Base-by-base conservation (phyloP, 768 basidiomycete genomes). In the Pholiota molesta region DNA sequence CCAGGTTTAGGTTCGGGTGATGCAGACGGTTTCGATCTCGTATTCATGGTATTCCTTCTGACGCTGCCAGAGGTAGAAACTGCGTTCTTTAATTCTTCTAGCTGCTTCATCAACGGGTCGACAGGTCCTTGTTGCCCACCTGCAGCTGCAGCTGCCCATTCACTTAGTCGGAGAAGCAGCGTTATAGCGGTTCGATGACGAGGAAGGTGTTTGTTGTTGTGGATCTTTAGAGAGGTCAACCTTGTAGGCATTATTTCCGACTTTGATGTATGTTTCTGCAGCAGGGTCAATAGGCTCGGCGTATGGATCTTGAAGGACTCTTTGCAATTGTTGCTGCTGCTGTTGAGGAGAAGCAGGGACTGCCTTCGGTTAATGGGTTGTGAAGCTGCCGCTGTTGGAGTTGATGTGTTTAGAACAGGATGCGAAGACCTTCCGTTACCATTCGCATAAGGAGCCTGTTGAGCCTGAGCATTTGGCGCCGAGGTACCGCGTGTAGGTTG, bases 181-280 rank as follows among this genome's bases (percentile, higher is more conserved):
- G 52, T 42, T 62, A 33, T 62, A 62, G 23, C 66, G 61, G 42
- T 64, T 65, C 7, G 66, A 35, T 28, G 70, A 63, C 16, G 65
- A 57, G 21, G 57, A 49, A 1, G 47, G 35, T n/a, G 63, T 54
- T 52, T 76, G 77, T 47, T 73, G 74, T 65, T 89, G 89, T n/a
- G 90, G 90, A 66, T 91, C 88, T 66, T 79, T 83, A 52, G 71
- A 78, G 17, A 83, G 81, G 72, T 92, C 88, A 9, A 89, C 90
- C 49, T 79, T 83, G 73, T 89, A 93, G 1, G 88, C 79, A 54
- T 84, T 83, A 33, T 78, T 76, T 1, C 91, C 92, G 19, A 92
- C 84, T 70, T 85, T 88, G 71, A 92, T 86, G 71, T 82, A 91
- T 3, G 85, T 88, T 65, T 87, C 81, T 11, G 86, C 81, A 3